Percentiles rank a stretch among this genome's conserved stretches.
phyloP scores from a whole-genome alignment of 129 eudicot species.

The Centaurea solstitialis region DNA sequence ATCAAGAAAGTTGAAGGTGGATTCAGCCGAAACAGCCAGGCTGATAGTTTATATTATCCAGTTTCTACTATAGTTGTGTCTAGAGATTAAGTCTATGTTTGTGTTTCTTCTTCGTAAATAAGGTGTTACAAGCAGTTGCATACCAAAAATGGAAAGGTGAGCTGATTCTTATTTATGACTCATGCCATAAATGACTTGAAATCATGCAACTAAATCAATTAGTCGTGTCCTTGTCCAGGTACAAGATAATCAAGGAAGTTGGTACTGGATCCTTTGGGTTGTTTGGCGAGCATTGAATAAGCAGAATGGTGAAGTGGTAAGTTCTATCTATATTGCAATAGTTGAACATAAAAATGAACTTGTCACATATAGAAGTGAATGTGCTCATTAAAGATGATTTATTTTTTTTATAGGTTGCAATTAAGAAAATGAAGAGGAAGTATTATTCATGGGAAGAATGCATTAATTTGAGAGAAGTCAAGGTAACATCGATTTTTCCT shows the following conservation, averaged over 20 bases:
- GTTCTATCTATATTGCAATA: slow-evolving; percentile 7
- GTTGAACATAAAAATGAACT: background rate
- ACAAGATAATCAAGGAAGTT: slow-evolving; percentile 84
- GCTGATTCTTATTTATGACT: slow-evolving; percentile 13
- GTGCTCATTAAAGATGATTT: slow-evolving; percentile 11
- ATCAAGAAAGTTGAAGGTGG: slow-evolving; percentile 47
- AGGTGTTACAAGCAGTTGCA: slow-evolving; percentile 49
- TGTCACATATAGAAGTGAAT: background rate
- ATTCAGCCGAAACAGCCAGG: slow-evolving; percentile 49
- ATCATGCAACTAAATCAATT: background rate
- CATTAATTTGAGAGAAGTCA: slow-evolving; percentile 96
- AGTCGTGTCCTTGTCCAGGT: slow-evolving; percentile 43
- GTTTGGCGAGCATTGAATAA: slow-evolving; percentile 94
- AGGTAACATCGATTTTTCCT: slow-evolving; percentile 47
- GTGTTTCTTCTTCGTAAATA: slow-evolving; percentile 41
- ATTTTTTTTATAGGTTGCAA: slow-evolving; percentile 68
- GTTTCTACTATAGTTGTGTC: slow-evolving; percentile 35
- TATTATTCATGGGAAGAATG: slow-evolving; percentile 99
- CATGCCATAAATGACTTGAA: background rate
- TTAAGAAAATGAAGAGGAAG: slow-evolving; percentile 96
- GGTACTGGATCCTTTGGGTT: slow-evolving; percentile 95
- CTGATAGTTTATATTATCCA: slow-evolving; percentile 37
- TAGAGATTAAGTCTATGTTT: slow-evolving; percentile 34
- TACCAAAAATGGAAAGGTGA: slow-evolving; percentile 82
- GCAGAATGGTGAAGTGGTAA: slow-evolving; percentile 94